These are phyloP conservation scores for Obelidium mucronatum DNA, from an alignment of 192 early-diverging fungal genomes.

Conservation along the genomic window DNA sequence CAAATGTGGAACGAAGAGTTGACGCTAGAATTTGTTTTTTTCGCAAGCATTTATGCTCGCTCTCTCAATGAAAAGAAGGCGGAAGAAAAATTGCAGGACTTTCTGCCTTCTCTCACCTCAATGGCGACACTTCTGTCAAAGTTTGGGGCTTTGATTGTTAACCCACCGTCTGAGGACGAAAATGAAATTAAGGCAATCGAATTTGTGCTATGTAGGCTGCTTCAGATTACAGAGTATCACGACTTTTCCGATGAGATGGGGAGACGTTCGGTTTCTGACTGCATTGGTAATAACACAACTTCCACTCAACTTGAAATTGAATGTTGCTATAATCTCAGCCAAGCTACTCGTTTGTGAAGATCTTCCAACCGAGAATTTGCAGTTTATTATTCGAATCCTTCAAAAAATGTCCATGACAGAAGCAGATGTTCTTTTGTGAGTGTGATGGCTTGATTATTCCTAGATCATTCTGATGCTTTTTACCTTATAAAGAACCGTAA, in stretches of 20 bases:
- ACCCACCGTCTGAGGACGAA: slow-evolving; percentile 42
- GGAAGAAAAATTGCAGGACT: slow-evolving; percentile 20
- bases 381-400: slow-evolving; percentile 78
- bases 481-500: slow-evolving; percentile 16
- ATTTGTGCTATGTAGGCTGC: slow-evolving; percentile 75
- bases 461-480: neutral
- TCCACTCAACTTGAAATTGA: no score
- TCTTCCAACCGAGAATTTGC: slow-evolving; percentile 79
- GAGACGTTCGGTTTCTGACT: slow-evolving; percentile 80
- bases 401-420: slow-evolving; percentile 79
- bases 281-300: no score
- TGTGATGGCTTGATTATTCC: no score
- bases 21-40: slow-evolving; percentile 22
- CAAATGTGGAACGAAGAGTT: slow-evolving; percentile 15
- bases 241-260: slow-evolving; percentile 91
- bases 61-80: slow-evolving; percentile 10
- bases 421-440: slow-evolving; percentile 69
- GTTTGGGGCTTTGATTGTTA: slow-evolving; percentile 9
- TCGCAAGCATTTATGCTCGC: slow-evolving; percentile 20
- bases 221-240: slow-evolving; percentile 76
- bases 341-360: slow-evolving; percentile 80
- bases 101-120: slow-evolving; percentile 28
- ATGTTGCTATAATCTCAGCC: slow-evolving; percentile 43
- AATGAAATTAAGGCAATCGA: slow-evolving; percentile 59
- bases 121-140: neutral